Evolutionary conservation across 805 yeast species (phyloP), one percentile per base, ranked within the genome.

Genomic region (Wickerhamiella alocasiicola): DNA sequence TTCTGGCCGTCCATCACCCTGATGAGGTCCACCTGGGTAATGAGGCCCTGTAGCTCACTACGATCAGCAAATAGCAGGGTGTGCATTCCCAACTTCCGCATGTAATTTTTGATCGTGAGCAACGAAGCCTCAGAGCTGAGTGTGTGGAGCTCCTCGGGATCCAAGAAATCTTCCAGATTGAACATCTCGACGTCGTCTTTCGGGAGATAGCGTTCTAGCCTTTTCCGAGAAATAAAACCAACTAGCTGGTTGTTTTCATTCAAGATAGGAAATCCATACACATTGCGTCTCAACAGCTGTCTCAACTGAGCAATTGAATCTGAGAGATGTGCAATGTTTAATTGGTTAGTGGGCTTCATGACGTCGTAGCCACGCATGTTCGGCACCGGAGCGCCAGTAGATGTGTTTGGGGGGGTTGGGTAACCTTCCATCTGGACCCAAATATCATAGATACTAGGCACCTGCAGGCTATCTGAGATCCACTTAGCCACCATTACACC

Each of bases 401-500:
- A 9, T 15, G 17, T 20, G 12, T 12, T 3, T n/a, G 29, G 4
- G 11, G 7, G 9, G 11, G 19, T 9, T 3, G 40, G 40, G 15
- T 28, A 21, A 9, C 21, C 21, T 24, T 35, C 40, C 6, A 31
- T 15, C 6, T 11, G 17, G 17, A 31, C 64, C 66, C 44, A 41
- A 15, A 20, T 26, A 13, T 82, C 91, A 53, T 81, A 81, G 37
- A 81, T 74, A 36, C 81, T 79, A 3, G 43, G 42, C 30, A 66
- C 66, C 38, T 66, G 67, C 31, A 78, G 57, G 39, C 72, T 64
- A 52, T 83, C 91, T 47, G 74, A 78, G n/a, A 76, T 68, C 59
- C 81, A 70, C 51, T 81, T 76, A 36, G 87, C 73, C 6, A 76
- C 67, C 65, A 84, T 71, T 2, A 82, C 94, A 1, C 87, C 79